Evolutionary conservation across 495 filamentous ascomycete genomes (phyloP), one percentile per base, ranked within the genome.

Genomic region (Oidiodendron maius): DNA sequence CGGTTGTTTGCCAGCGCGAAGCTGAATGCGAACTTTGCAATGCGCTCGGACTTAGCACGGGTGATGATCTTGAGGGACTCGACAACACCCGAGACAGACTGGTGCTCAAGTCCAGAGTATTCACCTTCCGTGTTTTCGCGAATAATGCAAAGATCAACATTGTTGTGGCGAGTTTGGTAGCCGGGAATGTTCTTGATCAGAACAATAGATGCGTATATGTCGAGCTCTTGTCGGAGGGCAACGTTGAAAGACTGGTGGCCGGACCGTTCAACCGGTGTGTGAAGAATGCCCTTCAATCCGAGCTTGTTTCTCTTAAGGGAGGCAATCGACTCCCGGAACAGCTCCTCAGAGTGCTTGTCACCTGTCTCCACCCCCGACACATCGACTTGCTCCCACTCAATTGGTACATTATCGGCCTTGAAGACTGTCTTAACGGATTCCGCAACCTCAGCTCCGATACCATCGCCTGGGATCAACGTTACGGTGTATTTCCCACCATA

Each of bases 41-140:
- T 97, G 51, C 93, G 87, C 79, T 98, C 93, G 34, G 89, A 95
- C 76, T 97, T 97, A 63, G 88, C 90, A 59, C 89, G 89, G 50
- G 93, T 98, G 71, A 98, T 96, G 69, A 98, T 96, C 81, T 98
- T 98, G 64, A 98, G 84, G 10, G 93, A 97, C 76, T 98, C 94
- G 57, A 98, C 94, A 60, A 98, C 93, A 53, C 93, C 93, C 44
- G 82, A 78, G 18, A 98, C 93, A 48, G 89, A 95, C 76, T 98
- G 94, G 74, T 98, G 93, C 77, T 98, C 93, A 43, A 98, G 79
- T 38, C 93, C 93, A 36, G 88, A 95, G 76, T 98, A 98, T 78
- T 98, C 93, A 61, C 93, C 93, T 75, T 98, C 93, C 64, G 93
- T 98, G 75, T 98, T 98, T 76, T 98, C 93, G 70, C 93, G 93